phyloP scores from a whole-genome alignment of 1,284 basidiomycete genomes.

The Crepidotus sp. region DNA sequence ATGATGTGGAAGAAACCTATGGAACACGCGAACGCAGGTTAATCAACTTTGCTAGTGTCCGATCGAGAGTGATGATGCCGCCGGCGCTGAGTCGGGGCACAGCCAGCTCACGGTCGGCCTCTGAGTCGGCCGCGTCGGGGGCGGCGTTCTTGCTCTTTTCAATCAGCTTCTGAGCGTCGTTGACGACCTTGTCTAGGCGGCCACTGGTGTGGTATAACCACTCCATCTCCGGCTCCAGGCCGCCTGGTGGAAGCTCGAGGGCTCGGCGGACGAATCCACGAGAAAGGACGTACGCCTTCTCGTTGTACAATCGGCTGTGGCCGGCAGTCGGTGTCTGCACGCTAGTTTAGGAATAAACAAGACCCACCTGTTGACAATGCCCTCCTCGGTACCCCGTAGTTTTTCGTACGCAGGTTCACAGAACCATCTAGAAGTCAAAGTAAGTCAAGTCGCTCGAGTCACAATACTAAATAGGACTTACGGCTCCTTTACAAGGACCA shows the following conservation, averaged over 20 bases:
- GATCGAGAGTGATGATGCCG: constrained; percentile 71
- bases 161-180: constrained; percentile 56
- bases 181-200: constrained; percentile 60
- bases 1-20: not conserved
- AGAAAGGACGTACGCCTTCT: constrained; percentile 89
- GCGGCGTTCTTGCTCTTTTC: constrained; percentile 48
- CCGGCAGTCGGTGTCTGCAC: not conserved
- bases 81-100: constrained; percentile 73
- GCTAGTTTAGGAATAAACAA: not conserved
- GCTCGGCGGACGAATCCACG: constrained; percentile 83
- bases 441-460: constrained; percentile 1
- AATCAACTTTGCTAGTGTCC: constrained; percentile 51
- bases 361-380: constrained; percentile 68
- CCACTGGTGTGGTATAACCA: constrained; percentile 67
- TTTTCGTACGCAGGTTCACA: constrained; percentile 91
- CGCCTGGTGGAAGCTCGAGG: constrained; percentile 66
- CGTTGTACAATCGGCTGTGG: constrained; percentile 71
- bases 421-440: constrained; percentile 56
- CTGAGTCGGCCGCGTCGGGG: constrained; percentile 23
- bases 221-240: constrained; percentile 65
- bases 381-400: constrained; percentile 81
- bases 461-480: constrained; percentile 33
- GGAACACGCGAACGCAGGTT: constrained; percentile 22
- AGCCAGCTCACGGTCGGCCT: constrained; percentile 40
- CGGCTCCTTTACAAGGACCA: constrained; percentile 88